phyloP scores from a whole-genome alignment of 495 filamentous ascomycete species.

The Penicillium lagena region DNA sequence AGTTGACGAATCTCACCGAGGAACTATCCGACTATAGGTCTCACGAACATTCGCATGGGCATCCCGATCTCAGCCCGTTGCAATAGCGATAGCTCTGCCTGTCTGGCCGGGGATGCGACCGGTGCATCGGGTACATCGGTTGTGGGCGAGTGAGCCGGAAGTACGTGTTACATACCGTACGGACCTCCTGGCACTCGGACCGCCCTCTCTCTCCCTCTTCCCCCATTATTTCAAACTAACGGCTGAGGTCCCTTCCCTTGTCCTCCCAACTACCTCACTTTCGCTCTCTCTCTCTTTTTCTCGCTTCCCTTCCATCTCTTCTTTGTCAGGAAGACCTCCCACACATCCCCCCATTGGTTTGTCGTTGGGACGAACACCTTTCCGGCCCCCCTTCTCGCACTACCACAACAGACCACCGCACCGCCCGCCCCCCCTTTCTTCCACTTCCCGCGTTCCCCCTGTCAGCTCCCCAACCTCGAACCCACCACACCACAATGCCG shows the following conservation, averaged over 20 bases:
- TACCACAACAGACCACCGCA: background rate
- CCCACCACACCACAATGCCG: conserved; percentile 31
- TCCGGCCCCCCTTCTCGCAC: conserved; percentile 3
- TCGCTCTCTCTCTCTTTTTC: conserved; percentile 14
- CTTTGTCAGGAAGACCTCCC: background rate
- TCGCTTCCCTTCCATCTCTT: conserved; percentile 6
- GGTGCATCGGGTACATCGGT: too few species aligned
- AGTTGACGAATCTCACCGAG: too few species aligned
- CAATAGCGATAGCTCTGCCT: too few species aligned
- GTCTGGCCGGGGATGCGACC: too few species aligned
- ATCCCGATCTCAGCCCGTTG: too few species aligned
- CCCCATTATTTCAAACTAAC: background rate
- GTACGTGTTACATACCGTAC: background rate
- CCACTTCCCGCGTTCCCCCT: conserved; percentile 3
- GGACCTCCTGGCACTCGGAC: background rate
- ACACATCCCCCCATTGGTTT: too few species aligned
- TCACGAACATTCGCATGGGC: too few species aligned
- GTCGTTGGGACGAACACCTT: background rate
- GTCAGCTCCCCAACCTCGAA: background rate
- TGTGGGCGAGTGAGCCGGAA: background rate
- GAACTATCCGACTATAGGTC: too few species aligned
- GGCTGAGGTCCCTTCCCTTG: conserved; percentile 7
- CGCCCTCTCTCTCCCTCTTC: conserved; percentile 5
- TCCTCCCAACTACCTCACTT: conserved; percentile 10
- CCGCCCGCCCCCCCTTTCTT: conserved; percentile 2